These are phyloP conservation scores for Acephala macrosclerotiorum DNA, from an alignment of 2,329 filamentous ascomycete species.

Conservation along the genomic window DNA sequence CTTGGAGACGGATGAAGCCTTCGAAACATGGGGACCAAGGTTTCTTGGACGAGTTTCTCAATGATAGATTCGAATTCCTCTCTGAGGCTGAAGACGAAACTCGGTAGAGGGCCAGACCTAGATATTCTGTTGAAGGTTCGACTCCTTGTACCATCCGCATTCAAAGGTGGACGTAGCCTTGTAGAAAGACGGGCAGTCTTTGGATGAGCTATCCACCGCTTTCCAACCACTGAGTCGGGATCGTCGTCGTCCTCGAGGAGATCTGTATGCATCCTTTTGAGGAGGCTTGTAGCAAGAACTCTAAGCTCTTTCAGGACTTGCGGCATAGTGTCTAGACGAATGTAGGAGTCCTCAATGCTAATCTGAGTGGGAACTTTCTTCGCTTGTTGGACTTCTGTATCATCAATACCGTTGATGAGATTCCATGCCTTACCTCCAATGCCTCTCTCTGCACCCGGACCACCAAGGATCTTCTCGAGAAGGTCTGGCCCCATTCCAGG, in stretches of 20 bases:
- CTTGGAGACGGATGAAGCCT: conserved; percentile 69
- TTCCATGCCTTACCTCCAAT: conserved; percentile 78
- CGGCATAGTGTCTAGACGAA: conserved; percentile 68
- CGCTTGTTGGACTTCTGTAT: conserved; percentile 74
- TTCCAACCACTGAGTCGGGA: conserved; percentile 25
- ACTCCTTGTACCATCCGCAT: conserved; percentile 59
- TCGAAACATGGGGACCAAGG: conserved; percentile 75
- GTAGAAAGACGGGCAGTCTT: conserved; percentile 84
- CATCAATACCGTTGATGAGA: conserved; percentile 82
- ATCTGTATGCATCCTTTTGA: conserved; percentile 82
- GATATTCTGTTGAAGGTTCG: conserved; percentile 75
- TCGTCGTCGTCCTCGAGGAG: conserved; percentile 58
- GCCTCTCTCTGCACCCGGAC: conserved; percentile 73
- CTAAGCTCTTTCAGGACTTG: conserved; percentile 73
- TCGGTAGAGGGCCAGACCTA: conserved; percentile 76
- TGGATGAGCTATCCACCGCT: conserved; percentile 79
- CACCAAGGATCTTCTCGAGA: conserved; percentile 74
- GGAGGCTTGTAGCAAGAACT: conserved; percentile 72
- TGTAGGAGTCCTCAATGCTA: conserved; percentile 93
- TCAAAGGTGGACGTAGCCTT: conserved; percentile 63
- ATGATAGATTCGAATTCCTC: conserved; percentile 66
- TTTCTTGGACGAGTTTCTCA: conserved; percentile 73
- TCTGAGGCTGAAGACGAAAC: conserved; percentile 72
- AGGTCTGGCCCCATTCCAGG: conserved; percentile 67
- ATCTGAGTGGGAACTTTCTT: conserved; percentile 83